Conservation (phyloP, 495 filamentous ascomycete genomes). For the Xylaria palmicola region DNA sequence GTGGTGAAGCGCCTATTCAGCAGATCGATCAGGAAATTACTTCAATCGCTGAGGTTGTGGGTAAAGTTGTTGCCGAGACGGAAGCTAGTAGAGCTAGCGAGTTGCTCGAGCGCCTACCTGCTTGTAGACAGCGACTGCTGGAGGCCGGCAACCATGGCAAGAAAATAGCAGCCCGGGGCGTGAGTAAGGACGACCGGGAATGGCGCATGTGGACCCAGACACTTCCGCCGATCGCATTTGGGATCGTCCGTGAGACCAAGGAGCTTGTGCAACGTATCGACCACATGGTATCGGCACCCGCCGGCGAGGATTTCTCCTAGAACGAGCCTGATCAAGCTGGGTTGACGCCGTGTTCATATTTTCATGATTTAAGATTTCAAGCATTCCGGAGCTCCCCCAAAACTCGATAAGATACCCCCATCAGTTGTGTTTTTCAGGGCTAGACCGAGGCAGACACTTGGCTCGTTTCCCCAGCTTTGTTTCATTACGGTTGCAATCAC, state of each 20-base stretch:
- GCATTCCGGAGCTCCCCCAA: conserved; percentile 6
- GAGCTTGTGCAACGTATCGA: conserved; percentile 58
- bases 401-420: conserved; percentile 19
- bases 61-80: conserved; percentile 65
- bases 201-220: conserved; percentile 67
- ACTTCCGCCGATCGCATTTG: conserved; percentile 81
- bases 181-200: conserved; percentile 45
- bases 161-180: conserved; percentile 47
- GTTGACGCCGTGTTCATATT: conserved; percentile 19
- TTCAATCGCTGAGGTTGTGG: conserved; percentile 68
- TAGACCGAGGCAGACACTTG: neutral
- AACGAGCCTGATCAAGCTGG: conserved; percentile 19
- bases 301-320: conserved; percentile 44
- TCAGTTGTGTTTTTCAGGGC: conserved; percentile 5
- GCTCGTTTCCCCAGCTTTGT: neutral
- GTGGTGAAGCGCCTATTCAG: conserved; percentile 62
- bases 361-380: conserved; percentile 15
- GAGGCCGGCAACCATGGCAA: conserved; percentile 66
- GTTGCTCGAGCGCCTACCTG: conserved; percentile 61
- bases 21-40: conserved; percentile 69
- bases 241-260: conserved; percentile 80
- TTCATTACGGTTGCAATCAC: neutral
- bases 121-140: conserved; percentile 64
- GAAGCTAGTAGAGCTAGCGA: conserved; percentile 58
- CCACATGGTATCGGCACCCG: conserved; percentile 35